phyloP scores from a whole-genome alignment of 2,329 filamentous ascomycete species.

The Byssochlamys sp. region DNA sequence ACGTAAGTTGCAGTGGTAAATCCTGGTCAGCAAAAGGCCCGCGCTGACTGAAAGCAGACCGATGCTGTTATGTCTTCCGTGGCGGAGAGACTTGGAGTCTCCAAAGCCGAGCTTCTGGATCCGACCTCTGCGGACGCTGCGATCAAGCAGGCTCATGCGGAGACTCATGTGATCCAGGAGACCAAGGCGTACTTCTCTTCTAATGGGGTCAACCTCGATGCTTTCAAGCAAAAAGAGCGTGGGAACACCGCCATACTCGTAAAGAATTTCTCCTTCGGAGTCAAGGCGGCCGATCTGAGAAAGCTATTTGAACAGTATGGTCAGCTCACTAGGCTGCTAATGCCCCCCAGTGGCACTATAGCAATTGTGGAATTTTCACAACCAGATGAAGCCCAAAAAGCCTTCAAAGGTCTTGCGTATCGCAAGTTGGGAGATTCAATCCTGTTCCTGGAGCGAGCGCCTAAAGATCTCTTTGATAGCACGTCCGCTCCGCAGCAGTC shows the following conservation, averaged over 20 bases:
- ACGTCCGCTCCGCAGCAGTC: constrained; percentile 23
- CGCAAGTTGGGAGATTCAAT: constrained; percentile 83
- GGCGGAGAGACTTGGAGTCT: constrained; percentile 73
- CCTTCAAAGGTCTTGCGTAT: constrained; percentile 78
- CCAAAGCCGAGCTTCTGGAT: constrained; percentile 84
- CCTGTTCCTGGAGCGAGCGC: constrained; percentile 86
- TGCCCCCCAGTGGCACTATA: constrained; percentile 87
- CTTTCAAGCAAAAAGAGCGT: constrained; percentile 75
- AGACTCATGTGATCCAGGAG: constrained; percentile 92
- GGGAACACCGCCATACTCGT: constrained; percentile 82
- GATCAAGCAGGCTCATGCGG: constrained; percentile 91
- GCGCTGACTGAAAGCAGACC: constrained; percentile 23
- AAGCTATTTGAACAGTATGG: constrained; percentile 79
- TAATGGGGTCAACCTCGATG: constrained; percentile 82
- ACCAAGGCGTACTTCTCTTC: constrained; percentile 82
- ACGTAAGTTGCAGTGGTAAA: constrained; percentile 42
- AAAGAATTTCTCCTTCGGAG: constrained; percentile 87
- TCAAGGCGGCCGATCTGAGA: constrained; percentile 66
- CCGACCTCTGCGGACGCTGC: constrained; percentile 91
- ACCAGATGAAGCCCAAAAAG: constrained; percentile 67
- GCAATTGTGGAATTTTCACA: constrained; percentile 84
- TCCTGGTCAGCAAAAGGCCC: neutral
- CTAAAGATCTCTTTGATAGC: constrained; percentile 62
- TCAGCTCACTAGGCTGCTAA: constrained; percentile 67
- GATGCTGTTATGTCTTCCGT: constrained; percentile 89